A percentile compares a stretch with the other conserved stretches of the same genome.
Evolutionary conservation across 139 green algal species (phyloP).

Genomic region (Picochlorum sp.): DNA sequence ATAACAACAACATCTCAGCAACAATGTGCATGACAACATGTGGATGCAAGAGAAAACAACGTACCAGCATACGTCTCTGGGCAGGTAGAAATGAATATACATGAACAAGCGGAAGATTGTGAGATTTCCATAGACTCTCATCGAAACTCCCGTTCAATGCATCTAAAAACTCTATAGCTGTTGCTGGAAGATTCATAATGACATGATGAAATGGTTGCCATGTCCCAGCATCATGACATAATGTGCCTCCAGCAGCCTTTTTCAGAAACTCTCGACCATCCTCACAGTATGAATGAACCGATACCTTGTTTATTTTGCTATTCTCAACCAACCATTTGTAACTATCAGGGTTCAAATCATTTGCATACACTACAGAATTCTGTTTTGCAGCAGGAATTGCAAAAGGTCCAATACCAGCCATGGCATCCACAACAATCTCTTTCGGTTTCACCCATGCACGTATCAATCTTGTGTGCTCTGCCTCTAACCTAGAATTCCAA

Average conservation of each 20-base stretch:
- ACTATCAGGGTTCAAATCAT: constrained; percentile 92
- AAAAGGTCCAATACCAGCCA: constrained; percentile 94
- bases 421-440: constrained; percentile 74
- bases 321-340: constrained; percentile 70
- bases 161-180: constrained; percentile 83
- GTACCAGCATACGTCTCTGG: constrained; percentile 58
- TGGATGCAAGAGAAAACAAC: not conserved
- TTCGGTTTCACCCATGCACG: constrained; percentile 35
- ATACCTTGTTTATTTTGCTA: constrained; percentile 62
- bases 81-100: constrained; percentile 81
- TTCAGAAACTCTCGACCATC: constrained; percentile 58
- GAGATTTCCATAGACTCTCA: constrained; percentile 41
- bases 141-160: constrained; percentile 66
- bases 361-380: constrained; percentile 86
- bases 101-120: constrained; percentile 74
- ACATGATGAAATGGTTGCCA: constrained; percentile 49
- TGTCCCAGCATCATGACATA: not conserved
- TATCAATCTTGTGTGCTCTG: constrained; percentile 86
- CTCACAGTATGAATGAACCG: constrained; percentile 22
- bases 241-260: constrained; percentile 1
- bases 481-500: constrained; percentile 96
- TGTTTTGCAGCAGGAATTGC: constrained; percentile 77
- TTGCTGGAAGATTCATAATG: constrained; percentile 92
- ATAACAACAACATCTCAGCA: not conserved
- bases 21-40: not conserved